These are phyloP conservation scores for Stemphylium vesicarium DNA, from an alignment of 2,329 filamentous ascomycete species.

Conservation along the genomic window DNA sequence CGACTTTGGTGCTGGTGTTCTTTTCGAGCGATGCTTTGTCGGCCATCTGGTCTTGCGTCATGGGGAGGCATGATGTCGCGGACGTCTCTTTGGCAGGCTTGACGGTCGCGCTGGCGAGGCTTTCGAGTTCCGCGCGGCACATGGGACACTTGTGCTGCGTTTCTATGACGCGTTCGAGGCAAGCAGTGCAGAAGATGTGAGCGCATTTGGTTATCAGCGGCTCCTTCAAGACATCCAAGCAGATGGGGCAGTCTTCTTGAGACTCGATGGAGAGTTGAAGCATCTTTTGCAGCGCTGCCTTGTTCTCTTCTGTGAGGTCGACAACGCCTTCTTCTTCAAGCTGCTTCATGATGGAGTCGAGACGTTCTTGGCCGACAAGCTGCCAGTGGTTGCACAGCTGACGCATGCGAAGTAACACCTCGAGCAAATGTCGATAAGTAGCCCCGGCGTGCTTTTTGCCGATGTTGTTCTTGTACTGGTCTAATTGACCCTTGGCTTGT, in stretches of 20 bases:
- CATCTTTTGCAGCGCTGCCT: conserved; percentile 73
- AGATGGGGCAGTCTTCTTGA: conserved; percentile 83
- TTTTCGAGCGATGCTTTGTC: conserved; percentile 61
- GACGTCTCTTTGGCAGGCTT: conserved; percentile 65
- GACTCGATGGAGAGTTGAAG: conserved; percentile 78
- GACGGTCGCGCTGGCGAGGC: conserved; percentile 61
- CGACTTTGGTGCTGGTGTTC: conserved; percentile 78
- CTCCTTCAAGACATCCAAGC: conserved; percentile 72
- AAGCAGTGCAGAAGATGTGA: conserved; percentile 76
- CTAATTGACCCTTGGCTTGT: conserved; percentile 76
- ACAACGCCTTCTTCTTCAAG: conserved; percentile 73
- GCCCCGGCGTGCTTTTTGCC: conserved; percentile 52
- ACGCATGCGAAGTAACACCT: conserved; percentile 80
- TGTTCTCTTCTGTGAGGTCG: conserved; percentile 73
- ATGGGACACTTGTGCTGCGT: conserved; percentile 82
- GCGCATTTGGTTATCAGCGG: conserved; percentile 87
- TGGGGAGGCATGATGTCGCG: conserved; percentile 19
- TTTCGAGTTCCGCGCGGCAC: conserved; percentile 72
- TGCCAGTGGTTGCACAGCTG: conserved; percentile 92
- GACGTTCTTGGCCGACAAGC: conserved; percentile 71
- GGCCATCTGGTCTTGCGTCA: conserved; percentile 47
- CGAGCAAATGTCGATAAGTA: conserved; percentile 75
- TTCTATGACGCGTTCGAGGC: conserved; percentile 76
- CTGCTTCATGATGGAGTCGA: conserved; percentile 73
- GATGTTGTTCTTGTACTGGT: conserved; percentile 61